Evolutionary conservation across 495 filamentous ascomycete species (phyloP).

Genomic region (Podospora didyma): DNA sequence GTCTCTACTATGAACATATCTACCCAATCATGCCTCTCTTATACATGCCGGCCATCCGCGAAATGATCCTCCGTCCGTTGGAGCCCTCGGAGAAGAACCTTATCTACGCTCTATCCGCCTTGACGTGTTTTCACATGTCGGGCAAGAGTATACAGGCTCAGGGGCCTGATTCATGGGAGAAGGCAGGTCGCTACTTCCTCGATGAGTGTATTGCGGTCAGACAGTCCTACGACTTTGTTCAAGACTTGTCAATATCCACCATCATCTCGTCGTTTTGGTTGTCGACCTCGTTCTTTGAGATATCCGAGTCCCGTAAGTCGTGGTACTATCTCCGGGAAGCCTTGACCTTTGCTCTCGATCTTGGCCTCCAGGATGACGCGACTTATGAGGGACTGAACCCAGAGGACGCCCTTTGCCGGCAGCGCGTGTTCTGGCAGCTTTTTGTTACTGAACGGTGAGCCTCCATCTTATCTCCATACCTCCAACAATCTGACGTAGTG

Average conservation of each 20-base stretch:
- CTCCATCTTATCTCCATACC: neutral
- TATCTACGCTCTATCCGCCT: slow-evolving; percentile 31
- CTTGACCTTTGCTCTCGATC: slow-evolving; percentile 53
- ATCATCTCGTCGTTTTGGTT: slow-evolving; percentile 34
- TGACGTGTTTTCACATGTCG: slow-evolving; percentile 35
- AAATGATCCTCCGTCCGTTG: slow-evolving; percentile 16
- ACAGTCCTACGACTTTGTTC: slow-evolving; percentile 31
- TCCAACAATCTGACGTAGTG: no score
- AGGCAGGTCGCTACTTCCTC: slow-evolving; percentile 30
- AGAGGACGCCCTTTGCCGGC: slow-evolving; percentile 48
- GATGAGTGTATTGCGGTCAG: slow-evolving; percentile 29
- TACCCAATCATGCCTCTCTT: slow-evolving; percentile 36
- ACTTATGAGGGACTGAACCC: slow-evolving; percentile 42
- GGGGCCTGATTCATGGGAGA: slow-evolving; percentile 27
- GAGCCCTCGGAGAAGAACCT: slow-evolving; percentile 29
- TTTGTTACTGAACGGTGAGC: slow-evolving; percentile 57
- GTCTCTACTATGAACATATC: slow-evolving; percentile 33
- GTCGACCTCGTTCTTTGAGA: slow-evolving; percentile 32
- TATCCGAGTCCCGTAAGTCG: slow-evolving; percentile 31
- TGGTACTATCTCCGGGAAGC: slow-evolving; percentile 65
- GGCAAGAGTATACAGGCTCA: slow-evolving; percentile 24
- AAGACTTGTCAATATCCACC: slow-evolving; percentile 26
- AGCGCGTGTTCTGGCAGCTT: slow-evolving; percentile 61
- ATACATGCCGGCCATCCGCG: slow-evolving; percentile 28
- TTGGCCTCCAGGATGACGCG: slow-evolving; percentile 56